Percentiles rank a stretch among this genome's conserved stretches.
phyloP scores from a whole-genome alignment of 1,284 basidiomycete species.

The Peniophora sp. region DNA sequence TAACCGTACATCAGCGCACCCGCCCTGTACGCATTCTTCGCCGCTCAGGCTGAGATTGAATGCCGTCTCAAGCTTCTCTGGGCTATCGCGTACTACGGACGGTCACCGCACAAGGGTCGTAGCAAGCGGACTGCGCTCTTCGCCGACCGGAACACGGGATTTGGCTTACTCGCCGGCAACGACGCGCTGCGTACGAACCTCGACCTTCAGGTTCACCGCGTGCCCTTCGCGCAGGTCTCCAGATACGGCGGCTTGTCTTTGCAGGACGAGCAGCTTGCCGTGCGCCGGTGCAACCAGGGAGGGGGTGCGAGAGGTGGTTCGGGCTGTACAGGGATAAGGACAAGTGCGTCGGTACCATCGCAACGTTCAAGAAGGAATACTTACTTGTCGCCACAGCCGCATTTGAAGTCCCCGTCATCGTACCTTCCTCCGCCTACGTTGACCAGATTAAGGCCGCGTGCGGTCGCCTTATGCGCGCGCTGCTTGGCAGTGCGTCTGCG shows the following conservation, averaged over 20 bases:
- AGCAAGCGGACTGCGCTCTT: slow-evolving; percentile 86
- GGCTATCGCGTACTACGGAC: slow-evolving; percentile 88
- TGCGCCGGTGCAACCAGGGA: slow-evolving; percentile 92
- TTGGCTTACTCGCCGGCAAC: slow-evolving; percentile 84
- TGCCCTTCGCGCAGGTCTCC: slow-evolving; percentile 74
- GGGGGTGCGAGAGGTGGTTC: slow-evolving; percentile 94
- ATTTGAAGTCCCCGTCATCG: slow-evolving; percentile 28
- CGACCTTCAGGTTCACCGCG: slow-evolving; percentile 93
- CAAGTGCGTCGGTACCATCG: slow-evolving; percentile 54
- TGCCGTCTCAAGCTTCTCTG: slow-evolving; percentile 63
- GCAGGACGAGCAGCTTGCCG: slow-evolving; percentile 45
- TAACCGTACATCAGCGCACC: slow-evolving; percentile 82
- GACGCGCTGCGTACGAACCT: slow-evolving; percentile 96
- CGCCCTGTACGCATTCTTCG: slow-evolving; percentile 84
- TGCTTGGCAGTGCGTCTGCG: slow-evolving; percentile 28
- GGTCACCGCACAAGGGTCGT: slow-evolving; percentile 82
- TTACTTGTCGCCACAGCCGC: slow-evolving; percentile 52
- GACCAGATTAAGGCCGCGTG: slow-evolving; percentile 18
- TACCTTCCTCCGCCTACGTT: slow-evolving; percentile 27
- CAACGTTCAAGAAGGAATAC: slow-evolving; percentile 64
- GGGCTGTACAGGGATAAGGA: slow-evolving; percentile 53
- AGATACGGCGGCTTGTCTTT: slow-evolving; percentile 64
- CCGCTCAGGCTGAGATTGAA: slow-evolving; percentile 72
- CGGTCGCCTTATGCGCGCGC: slow-evolving; percentile 20
- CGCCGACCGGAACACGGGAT: slow-evolving; percentile 71